Conservation (phyloP, 2,329 filamentous ascomycete species). For the Lachnellula willkommii region DNA sequence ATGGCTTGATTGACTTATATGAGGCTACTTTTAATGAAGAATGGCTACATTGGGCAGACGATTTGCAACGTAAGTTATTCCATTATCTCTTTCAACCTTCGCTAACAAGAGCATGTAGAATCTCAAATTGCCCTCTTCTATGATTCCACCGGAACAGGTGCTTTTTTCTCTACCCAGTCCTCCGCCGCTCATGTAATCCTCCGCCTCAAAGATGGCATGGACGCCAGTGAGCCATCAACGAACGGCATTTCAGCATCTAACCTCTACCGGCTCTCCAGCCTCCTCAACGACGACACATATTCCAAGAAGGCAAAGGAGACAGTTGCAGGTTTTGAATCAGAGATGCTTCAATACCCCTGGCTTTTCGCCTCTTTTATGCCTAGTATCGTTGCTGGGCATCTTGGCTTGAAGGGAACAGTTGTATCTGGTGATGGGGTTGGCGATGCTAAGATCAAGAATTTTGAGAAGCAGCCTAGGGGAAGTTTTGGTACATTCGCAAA, state of each 20-base stretch:
- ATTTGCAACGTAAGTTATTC: constrained; percentile 59
- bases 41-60: constrained; percentile 75
- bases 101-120: constrained; percentile 40
- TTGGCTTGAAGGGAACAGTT: constrained; percentile 61
- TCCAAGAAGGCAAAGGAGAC: constrained; percentile 64
- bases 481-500: constrained; percentile 21
- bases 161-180: constrained; percentile 67
- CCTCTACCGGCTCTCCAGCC: constrained; percentile 69
- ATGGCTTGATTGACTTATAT: constrained; percentile 78
- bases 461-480: constrained; percentile 27
- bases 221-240: constrained; percentile 81
- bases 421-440: constrained; percentile 32
- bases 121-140: constrained; percentile 74
- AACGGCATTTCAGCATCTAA: constrained; percentile 86
- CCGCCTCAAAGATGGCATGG: constrained; percentile 91
- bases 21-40: constrained; percentile 71
- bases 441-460: constrained; percentile 31
- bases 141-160: constrained; percentile 48
- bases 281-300: constrained; percentile 64
- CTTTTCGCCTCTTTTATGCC: constrained; percentile 78
- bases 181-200: constrained; percentile 67
- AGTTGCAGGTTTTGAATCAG: constrained; percentile 79
- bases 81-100: neutral
- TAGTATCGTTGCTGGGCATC: constrained; percentile 62
- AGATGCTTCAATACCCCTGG: constrained; percentile 89